A percentile compares a stretch with the other conserved stretches of the same genome.
Conservation (phyloP, 768 basidiomycete species). For the Mycena vulgaris region DNA sequence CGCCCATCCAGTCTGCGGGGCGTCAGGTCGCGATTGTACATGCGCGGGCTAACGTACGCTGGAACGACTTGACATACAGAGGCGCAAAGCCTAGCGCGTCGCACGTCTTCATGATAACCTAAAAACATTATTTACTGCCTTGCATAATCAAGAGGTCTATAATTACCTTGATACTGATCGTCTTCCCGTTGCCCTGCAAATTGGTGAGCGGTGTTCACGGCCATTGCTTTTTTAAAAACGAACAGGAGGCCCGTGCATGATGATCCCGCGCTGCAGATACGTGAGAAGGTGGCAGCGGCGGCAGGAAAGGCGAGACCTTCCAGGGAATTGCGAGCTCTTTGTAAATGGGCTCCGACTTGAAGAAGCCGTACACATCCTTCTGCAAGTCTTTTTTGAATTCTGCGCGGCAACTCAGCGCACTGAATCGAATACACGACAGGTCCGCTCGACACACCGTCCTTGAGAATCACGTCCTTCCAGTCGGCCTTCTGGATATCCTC, state of each 20-base stretch:
- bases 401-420: neutral
- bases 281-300: neutral
- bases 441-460: constrained; percentile 54
- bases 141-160: no score
- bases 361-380: constrained; percentile 87
- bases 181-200: constrained; percentile 82
- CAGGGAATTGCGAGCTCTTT: constrained; percentile 84
- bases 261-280: constrained; percentile 76
- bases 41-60: constrained; percentile 58
- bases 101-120: constrained; percentile 84
- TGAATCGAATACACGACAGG: neutral
- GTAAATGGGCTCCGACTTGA: constrained; percentile 81
- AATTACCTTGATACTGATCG: constrained; percentile 86
- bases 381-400: constrained; percentile 77
- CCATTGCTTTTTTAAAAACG: constrained; percentile 30
- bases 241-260: constrained; percentile 89
- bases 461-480: constrained; percentile 84
- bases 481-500: constrained; percentile 71
- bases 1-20: constrained; percentile 66
- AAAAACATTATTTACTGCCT: no score
- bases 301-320: constrained; percentile 66
- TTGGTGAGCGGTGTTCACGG: neutral
- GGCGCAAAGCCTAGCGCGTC: constrained; percentile 73
- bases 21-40: neutral
- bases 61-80: constrained; percentile 88